Evolutionary conservation across 1,284 basidiomycete species (phyloP), one percentile per base, ranked within the genome.

Genomic region (Cutaneotrichosporon sp.): DNA sequence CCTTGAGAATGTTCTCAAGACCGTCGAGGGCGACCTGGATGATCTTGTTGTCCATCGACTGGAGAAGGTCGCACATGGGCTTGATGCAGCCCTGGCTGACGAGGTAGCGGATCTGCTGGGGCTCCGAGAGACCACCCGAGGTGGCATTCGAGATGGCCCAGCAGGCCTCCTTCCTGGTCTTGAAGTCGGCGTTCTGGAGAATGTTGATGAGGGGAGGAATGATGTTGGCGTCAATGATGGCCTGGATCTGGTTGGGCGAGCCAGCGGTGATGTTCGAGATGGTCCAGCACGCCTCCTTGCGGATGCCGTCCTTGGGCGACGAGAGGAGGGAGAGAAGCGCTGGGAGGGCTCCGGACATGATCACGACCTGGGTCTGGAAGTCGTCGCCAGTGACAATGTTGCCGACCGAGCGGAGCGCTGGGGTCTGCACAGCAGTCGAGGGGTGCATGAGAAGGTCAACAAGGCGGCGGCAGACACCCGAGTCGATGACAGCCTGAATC

Each of bases 71-170:
- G 77, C 97, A 99, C 57, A 99, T 84, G 24, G 97, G 97, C 82
- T 97, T 97, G 83, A 99, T 97, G 83, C 95, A 97, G 49, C 97
- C 97, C 79, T 99, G 95, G 29, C 87, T 85, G 65, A 99, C 97
- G 61, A 99, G 90, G 81, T 99, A 99, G 59, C 97, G 91, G 73
- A 99, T 99, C 81, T 99, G 97, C 52, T 89, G 84, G 53, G 97
- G 97, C 78, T 99, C 94, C 72, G 97, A 93, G 27, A 99, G 86
- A 69, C 95, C 97, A 66, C 97, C 97, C 51, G 93, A 97, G 38
- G 97, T 99, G 11, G 97, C 97, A 80, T 99, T 99, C 52, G 94
- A 97, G 73, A 99, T 94, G 18, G 97, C 97, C 97, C 97, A 99
- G 83, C 95, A 99, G 4, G 97, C 97, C 81, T 99, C 97, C 83